Percentiles rank a stretch among this genome's conserved stretches.
phyloP scores from a whole-genome alignment of 1,284 basidiomycete genomes.

The Marasmius fiardii region DNA sequence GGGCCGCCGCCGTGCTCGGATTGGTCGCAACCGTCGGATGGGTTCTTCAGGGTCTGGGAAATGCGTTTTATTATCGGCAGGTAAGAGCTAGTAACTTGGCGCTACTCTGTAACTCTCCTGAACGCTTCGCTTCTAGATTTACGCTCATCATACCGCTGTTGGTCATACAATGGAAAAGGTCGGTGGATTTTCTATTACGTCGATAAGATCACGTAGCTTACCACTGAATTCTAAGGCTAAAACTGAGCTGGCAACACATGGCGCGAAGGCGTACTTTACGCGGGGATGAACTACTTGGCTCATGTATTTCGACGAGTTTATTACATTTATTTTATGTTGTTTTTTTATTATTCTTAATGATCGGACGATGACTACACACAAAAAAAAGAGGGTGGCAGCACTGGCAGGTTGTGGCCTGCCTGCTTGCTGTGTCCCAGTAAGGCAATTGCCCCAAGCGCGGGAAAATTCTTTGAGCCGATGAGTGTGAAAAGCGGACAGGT shows the following conservation, averaged over 20 bases:
- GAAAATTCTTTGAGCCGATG: not conserved
- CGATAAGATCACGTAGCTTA: constrained; percentile 11
- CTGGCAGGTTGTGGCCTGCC: not conserved
- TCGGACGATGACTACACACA: not conserved
- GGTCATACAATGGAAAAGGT: constrained; percentile 85
- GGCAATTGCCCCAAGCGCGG: not conserved
- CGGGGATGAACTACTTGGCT: constrained; percentile 49
- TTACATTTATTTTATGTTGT: not conserved
- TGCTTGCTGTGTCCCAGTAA: not conserved
- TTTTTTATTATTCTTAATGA: constrained; percentile 1
- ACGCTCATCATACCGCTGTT: constrained; percentile 77
- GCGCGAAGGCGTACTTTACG: constrained; percentile 85
- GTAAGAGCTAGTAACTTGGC: constrained; percentile 33
- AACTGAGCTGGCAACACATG: constrained; percentile 80
- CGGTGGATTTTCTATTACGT: not conserved
- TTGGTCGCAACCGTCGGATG: constrained; percentile 84
- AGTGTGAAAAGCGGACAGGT: not conserved
- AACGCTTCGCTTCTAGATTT: constrained; percentile 57
- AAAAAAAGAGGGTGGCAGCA: not conserved
- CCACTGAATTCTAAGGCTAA: constrained; percentile 60
- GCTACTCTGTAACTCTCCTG: constrained; percentile 4
- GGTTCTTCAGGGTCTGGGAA: constrained; percentile 81
- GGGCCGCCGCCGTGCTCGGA: constrained; percentile 78
- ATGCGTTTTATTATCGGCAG: constrained; percentile 80
- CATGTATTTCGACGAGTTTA: constrained; percentile 12